These are phyloP conservation scores for Cyclaneusma minus DNA, from an alignment of 2,329 filamentous ascomycete species.

Conservation along the genomic window DNA sequence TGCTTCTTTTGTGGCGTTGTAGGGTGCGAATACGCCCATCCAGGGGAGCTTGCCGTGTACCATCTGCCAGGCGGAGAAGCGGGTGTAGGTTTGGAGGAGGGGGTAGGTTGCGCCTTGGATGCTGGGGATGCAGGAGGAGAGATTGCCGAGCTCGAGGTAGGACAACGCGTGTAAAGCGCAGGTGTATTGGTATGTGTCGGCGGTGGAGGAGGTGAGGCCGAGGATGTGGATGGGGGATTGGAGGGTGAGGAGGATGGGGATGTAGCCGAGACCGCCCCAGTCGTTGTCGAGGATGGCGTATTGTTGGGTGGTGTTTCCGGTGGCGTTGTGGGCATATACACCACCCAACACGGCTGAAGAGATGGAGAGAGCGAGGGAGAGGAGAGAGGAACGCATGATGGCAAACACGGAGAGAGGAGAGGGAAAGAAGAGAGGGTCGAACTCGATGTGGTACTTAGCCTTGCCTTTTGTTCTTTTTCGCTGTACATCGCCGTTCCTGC, in stretches of 20 bases:
- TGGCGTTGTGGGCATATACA: too few species aligned
- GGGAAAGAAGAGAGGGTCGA: too few species aligned
- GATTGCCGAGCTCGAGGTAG: slow-evolving; percentile 27
- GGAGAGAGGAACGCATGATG: too few species aligned
- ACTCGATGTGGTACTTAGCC: too few species aligned
- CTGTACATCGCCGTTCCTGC: too few species aligned
- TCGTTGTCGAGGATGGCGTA: slow-evolving; percentile 30
- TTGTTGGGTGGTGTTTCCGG: slow-evolving; percentile 6
- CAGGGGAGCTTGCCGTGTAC: slow-evolving; percentile 28
- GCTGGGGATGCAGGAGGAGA: slow-evolving; percentile 30
- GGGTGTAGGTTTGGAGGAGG: slow-evolving; percentile 26
- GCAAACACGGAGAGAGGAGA: too few species aligned
- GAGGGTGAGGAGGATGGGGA: slow-evolving; percentile 27
- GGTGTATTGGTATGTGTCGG: slow-evolving; percentile 29
- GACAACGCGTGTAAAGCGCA: slow-evolving; percentile 28
- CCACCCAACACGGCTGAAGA: too few species aligned
- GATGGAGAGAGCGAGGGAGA: too few species aligned
- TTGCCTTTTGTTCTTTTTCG: too few species aligned
- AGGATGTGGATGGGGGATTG: slow-evolving; percentile 28
- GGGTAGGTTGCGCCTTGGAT: slow-evolving; percentile 29
- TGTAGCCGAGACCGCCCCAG: slow-evolving; percentile 25
- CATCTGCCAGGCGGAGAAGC: slow-evolving; percentile 27
- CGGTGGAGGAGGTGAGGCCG: slow-evolving; percentile 23
- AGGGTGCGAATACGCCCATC: slow-evolving; percentile 27
- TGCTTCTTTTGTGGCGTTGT: slow-evolving; percentile 26